These are phyloP conservation scores for Gorgonomyces haynaldii DNA, from an alignment of 192 early-diverging fungal genomes.

Conservation along the genomic window DNA sequence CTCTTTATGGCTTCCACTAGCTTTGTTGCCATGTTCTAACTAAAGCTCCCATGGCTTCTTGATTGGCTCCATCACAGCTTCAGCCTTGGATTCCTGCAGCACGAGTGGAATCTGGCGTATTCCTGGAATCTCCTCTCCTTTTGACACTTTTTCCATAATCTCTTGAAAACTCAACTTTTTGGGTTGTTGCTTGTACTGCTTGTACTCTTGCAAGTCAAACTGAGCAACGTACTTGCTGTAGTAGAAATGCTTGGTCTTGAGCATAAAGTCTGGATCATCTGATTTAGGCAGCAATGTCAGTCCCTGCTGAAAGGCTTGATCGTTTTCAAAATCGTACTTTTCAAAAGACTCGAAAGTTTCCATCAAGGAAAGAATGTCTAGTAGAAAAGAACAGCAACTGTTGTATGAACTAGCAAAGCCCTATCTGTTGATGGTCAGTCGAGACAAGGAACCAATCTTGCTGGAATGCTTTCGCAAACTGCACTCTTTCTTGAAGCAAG, in stretches of 20 bases:
- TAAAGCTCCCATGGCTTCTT: slow-evolving; percentile 11
- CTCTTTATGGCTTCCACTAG: too few species aligned
- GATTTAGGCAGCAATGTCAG: background rate
- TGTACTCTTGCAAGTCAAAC: background rate
- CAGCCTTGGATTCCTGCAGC: background rate
- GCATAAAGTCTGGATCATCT: background rate
- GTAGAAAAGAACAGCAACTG: too few species aligned
- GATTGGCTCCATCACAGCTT: background rate
- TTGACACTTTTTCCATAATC: slow-evolving; percentile 5
- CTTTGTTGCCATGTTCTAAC: too few species aligned
- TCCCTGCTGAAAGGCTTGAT: slow-evolving; percentile 1
- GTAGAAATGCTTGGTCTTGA: slow-evolving; percentile 5
- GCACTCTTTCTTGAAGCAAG: too few species aligned
- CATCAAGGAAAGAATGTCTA: too few species aligned
- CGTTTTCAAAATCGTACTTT: background rate
- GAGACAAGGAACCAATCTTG: too few species aligned
- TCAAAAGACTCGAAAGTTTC: slow-evolving; percentile 1
- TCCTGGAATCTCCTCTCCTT: slow-evolving; percentile 5
- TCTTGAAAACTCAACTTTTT: slow-evolving; percentile 1
- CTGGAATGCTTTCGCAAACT: too few species aligned
- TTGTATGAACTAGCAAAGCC: too few species aligned
- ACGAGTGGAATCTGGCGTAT: slow-evolving; percentile 1
- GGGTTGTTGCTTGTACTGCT: background rate
- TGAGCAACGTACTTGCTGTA: background rate
- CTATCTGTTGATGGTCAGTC: too few species aligned